Evolutionary conservation across 2,329 filamentous ascomycete species (phyloP).

Genomic region (Cladorrhinum sp.): DNA sequence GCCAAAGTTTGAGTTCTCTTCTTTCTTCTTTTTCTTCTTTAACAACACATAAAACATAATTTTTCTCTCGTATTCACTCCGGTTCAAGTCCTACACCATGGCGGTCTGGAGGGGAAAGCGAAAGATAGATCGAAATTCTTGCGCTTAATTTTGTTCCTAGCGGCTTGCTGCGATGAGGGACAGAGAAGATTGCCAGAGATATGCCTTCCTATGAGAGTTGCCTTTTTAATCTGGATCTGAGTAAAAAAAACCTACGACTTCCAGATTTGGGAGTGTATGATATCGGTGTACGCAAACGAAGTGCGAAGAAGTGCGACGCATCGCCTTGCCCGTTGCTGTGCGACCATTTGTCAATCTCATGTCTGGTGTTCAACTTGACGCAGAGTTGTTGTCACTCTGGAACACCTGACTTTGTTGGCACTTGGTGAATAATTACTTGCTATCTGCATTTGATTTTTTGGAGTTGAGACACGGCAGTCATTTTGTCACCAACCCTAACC

Average conservation of each 20-base stretch:
- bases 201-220: neutral
- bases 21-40: slow-evolving; percentile 34
- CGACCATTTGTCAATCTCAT: no score
- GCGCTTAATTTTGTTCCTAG: slow-evolving; percentile 49
- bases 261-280: neutral
- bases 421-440: no score
- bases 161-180: slow-evolving; percentile 30
- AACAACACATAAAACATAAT: slow-evolving; percentile 34
- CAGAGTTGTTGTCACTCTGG: no score
- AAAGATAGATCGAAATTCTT: slow-evolving; percentile 57
- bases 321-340: no score
- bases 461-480: neutral
- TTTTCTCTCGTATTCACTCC: slow-evolving; percentile 68
- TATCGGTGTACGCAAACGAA: no score
- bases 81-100: slow-evolving; percentile 54
- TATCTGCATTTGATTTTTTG: no score
- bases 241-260: neutral
- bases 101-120: slow-evolving; percentile 66
- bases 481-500: neutral
- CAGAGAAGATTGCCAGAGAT: slow-evolving; percentile 34
- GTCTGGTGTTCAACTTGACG: no score
- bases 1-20: slow-evolving; percentile 23
- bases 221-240: neutral
- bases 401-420: no score
- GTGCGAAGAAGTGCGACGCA: no score